Percentiles rank a stretch among this genome's conserved stretches.
Evolutionary conservation across 2,329 filamentous ascomycete species (phyloP).

Genomic region (Raffaelea deltoideospora): DNA sequence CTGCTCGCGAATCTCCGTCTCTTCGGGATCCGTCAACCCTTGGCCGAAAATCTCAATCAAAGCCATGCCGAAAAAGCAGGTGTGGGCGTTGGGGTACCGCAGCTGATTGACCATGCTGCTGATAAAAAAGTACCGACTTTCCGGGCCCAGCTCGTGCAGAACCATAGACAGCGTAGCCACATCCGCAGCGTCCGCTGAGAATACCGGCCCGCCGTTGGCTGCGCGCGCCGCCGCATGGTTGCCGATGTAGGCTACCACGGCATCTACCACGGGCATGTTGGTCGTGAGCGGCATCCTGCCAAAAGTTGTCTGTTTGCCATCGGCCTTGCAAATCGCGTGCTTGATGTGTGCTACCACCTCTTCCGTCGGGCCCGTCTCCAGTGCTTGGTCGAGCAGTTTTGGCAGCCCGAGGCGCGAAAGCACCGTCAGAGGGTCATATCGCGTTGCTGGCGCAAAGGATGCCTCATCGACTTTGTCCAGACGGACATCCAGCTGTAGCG

Average conservation of each 20-base stretch:
- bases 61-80: constrained; percentile 80
- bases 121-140: constrained; percentile 73
- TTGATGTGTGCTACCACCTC: constrained; percentile 65
- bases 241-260: constrained; percentile 71
- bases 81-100: constrained; percentile 76
- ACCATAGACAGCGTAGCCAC: constrained; percentile 62
- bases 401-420: constrained; percentile 40
- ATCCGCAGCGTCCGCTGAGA: constrained; percentile 50
- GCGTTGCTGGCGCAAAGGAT: constrained; percentile 48
- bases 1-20: constrained; percentile 72
- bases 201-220: constrained; percentile 46
- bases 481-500: constrained; percentile 57
- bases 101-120: constrained; percentile 82
- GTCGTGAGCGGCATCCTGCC: constrained; percentile 53
- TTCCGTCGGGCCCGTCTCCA: constrained; percentile 48
- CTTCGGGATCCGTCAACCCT: constrained; percentile 58
- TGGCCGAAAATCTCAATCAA: constrained; percentile 73
- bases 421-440: constrained; percentile 44
- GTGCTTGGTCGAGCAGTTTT: constrained; percentile 42
- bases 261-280: constrained; percentile 59
- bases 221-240: constrained; percentile 51
- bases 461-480: constrained; percentile 64
- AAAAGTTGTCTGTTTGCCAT: constrained; percentile 44
- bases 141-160: constrained; percentile 56
- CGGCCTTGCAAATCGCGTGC: constrained; percentile 49